These are phyloP conservation scores for Colletotrichum limetticola DNA, from an alignment of 2,329 filamentous ascomycete species.

Conservation along the genomic window DNA sequence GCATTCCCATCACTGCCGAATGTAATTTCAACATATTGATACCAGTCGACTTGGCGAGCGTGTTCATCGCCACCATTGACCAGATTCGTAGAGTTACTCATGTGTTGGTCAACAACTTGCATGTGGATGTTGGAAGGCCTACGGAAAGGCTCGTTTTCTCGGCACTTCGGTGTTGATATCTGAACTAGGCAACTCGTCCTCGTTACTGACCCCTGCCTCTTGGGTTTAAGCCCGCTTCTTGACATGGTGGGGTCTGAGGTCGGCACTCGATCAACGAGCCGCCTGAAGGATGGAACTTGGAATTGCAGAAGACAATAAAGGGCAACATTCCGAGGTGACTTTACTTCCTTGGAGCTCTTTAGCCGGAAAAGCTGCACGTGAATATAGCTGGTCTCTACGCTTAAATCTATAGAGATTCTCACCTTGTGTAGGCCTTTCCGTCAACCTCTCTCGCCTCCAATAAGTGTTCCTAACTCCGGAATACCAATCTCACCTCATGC, in stretches of 20 bases:
- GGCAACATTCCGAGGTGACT: neutral
- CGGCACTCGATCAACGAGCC: neutral
- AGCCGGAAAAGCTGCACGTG: neutral
- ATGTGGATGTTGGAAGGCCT: neutral
- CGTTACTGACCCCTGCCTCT: slow-evolving; percentile 8
- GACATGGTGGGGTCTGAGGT: slow-evolving; percentile 1
- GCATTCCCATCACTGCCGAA: neutral
- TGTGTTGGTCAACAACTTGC: slow-evolving; percentile 14
- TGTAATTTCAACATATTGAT: neutral
- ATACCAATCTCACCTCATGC: too few species aligned
- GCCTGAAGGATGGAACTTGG: neutral
- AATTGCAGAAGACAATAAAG: neutral
- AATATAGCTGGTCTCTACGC: neutral
- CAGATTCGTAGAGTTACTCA: neutral
- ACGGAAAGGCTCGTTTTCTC: neutral
- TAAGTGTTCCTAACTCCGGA: too few species aligned
- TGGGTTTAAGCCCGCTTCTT: neutral
- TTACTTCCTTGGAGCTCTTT: neutral
- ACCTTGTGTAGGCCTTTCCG: too few species aligned
- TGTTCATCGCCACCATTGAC: neutral
- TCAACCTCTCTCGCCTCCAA: too few species aligned
- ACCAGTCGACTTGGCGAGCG: slow-evolving; percentile 3
- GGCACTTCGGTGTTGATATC: slow-evolving; percentile 20
- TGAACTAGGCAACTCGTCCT: slow-evolving; percentile 11
- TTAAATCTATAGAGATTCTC: neutral